Base-by-base conservation (phyloP, 139 green algal genomes). In the Mesostigma viride region DNA sequence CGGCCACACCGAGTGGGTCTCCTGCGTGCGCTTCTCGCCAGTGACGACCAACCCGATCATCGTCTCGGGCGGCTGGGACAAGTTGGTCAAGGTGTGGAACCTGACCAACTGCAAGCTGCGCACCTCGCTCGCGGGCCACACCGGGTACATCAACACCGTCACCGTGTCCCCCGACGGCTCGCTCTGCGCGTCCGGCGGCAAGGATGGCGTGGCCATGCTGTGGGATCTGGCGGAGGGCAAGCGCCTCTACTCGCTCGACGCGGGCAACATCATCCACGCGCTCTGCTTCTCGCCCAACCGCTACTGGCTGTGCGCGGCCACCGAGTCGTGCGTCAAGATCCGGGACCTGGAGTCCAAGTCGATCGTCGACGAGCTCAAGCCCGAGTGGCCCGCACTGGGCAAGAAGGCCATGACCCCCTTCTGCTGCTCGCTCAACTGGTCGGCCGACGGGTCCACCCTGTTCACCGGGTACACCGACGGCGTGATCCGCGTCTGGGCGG, bases 221-320 rank as follows among this genome's bases (percentile, higher is more conserved):
- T 99, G 93, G 94, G 94, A 99, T 72, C 84, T 99, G 67, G 82
- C 87, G 27, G 94, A 98, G 85, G 94, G 91, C 83, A 99, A 99
- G 90, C 82, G 92, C 65, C 85, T 99, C 63, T 99, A 99, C 88
- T 86, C 75, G 66, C 84, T 99, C 74, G 94, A 98, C 59, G 90
- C 94, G 36, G 84, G 83, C 46, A 88, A 97, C 76, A 91, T 97
- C 87, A 99, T 99, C 87, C 85, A 98, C 81, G 78, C 86, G 44
- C 86, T 99, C 27, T 89, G 81, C 82, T 98, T 97, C 88, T 95
- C 86, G 11, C 94, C 94, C 76, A 98, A 97, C 88, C 85, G 93
- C 79, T 96, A 97, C 86, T 99, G 93, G 93, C 87, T 99, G 82
- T 96, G 89, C 78, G 93, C 93, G 31, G 93, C 93, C 67, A 99